Evolutionary conservation across 2,329 filamentous ascomycete species (phyloP), one percentile per base, ranked within the genome.

Genomic region (Cyphellophora europaea): DNA sequence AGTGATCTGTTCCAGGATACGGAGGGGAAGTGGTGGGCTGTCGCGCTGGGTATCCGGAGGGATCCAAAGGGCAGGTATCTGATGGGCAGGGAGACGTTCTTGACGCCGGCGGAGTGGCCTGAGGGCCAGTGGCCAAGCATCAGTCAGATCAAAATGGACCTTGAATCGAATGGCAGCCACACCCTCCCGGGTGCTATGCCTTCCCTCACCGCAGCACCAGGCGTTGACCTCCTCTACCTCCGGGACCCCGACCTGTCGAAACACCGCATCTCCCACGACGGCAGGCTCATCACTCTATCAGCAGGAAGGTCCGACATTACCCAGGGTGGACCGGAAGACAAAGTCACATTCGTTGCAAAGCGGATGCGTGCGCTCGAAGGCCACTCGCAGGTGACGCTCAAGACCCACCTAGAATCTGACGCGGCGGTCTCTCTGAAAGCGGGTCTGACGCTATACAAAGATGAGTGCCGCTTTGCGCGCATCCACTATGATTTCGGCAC

Each of bases 21-120:
- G 8, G 5, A 38, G 12, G 34, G 38, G 4, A 30, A 45, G 14
- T 52, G 49, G 49, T 52, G 45, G 45, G 37, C 36, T 12, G 38
- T 43, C 14, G 49, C 43, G 25, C 35, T 51, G 3, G 45, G 42
- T 2, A 42, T 45, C 5, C 41, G 49, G 5, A 34, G 40, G 21
- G 40, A 43, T 6, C 10, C 25, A 6, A 37, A 46, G 4, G 45
- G 49, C 4, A 41, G 49, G n/a, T 51, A 29, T 28, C 29, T 47
- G 10, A 49, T 58, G 49, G 56, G 57, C 5, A 40, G 57, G 5
- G 57, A 60, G 35, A 55, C 50, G 2, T 56, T 58, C 34, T 40
- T 60, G 12, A 52, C 50, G 2, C 35, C 37, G 2, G 52, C 39
- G 1, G 35, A 32, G 14, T 60, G 56, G 57, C 37, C 46, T 19